Conservation (phyloP, 768 basidiomycete genomes). For the Collybia nuda region DNA sequence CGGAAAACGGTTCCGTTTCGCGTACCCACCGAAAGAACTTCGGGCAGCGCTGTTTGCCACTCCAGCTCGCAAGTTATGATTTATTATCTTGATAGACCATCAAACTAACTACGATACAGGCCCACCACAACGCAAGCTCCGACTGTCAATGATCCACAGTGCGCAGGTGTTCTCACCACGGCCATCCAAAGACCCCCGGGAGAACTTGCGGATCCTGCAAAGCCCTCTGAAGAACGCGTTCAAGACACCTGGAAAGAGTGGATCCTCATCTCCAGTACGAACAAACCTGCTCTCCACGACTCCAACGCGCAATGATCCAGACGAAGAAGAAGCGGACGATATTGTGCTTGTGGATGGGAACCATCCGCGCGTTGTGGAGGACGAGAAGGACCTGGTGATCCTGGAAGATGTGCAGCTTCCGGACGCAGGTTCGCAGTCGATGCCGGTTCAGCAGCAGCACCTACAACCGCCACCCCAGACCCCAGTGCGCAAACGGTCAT, state of each 20-base stretch:
- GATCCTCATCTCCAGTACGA: conserved; percentile 5
- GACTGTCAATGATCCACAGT: conserved; percentile 75
- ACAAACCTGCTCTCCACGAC: conserved; percentile 5
- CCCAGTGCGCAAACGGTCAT: conserved; percentile 33
- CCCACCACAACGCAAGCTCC: conserved; percentile 45
- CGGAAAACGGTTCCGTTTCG: conserved; percentile 69
- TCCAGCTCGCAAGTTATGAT: conserved; percentile 39
- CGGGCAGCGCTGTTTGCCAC: conserved; percentile 52
- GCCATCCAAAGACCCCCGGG: conserved; percentile 55
- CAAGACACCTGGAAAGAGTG: conserved; percentile 25
- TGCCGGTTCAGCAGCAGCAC: conserved; percentile 11
- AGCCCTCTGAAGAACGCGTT: conserved; percentile 48
- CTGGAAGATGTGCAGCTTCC: conserved; percentile 59
- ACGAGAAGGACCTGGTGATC: conserved; percentile 70
- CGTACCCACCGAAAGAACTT: conserved; percentile 73
- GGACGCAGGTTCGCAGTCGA: conserved; percentile 11
- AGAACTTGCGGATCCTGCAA: conserved; percentile 64
- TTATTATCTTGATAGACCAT: background rate
- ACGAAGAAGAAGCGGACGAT: conserved; percentile 42
- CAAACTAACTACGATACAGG: conserved; percentile 14
- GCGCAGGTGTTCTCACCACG: conserved; percentile 73
- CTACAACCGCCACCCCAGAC: conserved; percentile 30
- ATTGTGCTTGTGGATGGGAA: conserved; percentile 67
- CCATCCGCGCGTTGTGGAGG: conserved; percentile 66
- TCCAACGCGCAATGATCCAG: conserved; percentile 4